Evolutionary conservation across 2,329 filamentous ascomycete species (phyloP), one percentile per base, ranked within the genome.

Genomic region (Diaporthe helianthi): DNA sequence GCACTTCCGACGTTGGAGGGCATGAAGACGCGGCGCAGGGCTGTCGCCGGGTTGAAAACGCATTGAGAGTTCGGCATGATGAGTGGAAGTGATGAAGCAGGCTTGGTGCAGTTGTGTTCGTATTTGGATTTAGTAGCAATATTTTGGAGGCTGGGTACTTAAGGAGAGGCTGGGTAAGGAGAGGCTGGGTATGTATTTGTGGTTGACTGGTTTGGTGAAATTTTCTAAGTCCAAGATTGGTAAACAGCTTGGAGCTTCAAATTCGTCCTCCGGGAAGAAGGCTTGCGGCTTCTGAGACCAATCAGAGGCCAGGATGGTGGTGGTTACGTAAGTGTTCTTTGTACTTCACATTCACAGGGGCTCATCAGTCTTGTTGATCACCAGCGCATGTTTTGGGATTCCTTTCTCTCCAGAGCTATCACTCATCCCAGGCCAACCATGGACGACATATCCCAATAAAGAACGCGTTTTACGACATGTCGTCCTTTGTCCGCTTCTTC

Each of bases 21-120:
- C 73, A 86, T 72, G 72, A 87, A 85, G 58, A 85, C 81, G 65
- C 80, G 78, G 54, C 82, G 80, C 6, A 87, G 80, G 71, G 83
- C 83, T 44, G 78, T 73, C n/a, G 81, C 80, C 64, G 83, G 80
- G 72, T 80, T 82, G 75, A 81, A 82, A 51, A 84, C 72, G 71
- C 82, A 84, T 67, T 73, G 69, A 29, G 78, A 69, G 65, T 75
- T 71, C 69, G 73, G 80, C 83, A 85, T 85, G 26, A n/a, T 78
- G 68, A 26, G 8, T 29, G 22, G 3, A 13, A 9, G 12, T 7
- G 38, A n/a, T 19, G 13, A n/a, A 7, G 38, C 5, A 24, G 36
- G 29, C 26, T 13, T 7, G 31, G 17, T 38, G 47, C 6, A 29
- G 24, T 19, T 53, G 4, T 51, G 26, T 51, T n/a, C 52, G 36